Evolutionary conservation across 2,329 filamentous ascomycete genomes (phyloP).

Genomic region (Penicillium sclerotiorum): DNA sequence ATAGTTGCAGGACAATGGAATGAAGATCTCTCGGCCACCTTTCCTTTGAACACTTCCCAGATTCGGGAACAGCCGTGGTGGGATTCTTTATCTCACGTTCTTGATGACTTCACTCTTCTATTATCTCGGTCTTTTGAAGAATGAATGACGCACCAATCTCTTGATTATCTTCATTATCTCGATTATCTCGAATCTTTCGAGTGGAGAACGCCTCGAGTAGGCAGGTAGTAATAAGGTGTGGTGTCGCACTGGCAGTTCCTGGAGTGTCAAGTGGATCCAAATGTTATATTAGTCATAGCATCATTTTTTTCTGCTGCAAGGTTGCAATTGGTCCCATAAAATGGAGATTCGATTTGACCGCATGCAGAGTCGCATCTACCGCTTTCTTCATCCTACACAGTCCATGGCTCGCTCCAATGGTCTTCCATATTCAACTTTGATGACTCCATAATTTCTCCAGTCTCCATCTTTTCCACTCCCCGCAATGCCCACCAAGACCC

Average conservation of each 20-base stretch:
- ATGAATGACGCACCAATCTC: neutral
- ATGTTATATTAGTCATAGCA: neutral
- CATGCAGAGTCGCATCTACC: conserved; percentile 2
- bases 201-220: too few species aligned
- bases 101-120: neutral
- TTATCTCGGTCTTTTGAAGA: neutral
- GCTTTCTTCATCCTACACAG: neutral
- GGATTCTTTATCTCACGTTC: neutral
- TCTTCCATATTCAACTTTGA: neutral
- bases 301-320: neutral
- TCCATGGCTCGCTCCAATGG: neutral
- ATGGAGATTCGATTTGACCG: neutral
- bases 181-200: too few species aligned
- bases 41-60: too few species aligned
- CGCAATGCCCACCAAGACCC: neutral
- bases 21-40: too few species aligned
- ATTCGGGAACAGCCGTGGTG: too few species aligned
- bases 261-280: neutral
- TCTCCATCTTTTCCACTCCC: neutral
- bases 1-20: too few species aligned
- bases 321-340: neutral
- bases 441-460: neutral
- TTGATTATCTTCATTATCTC: too few species aligned
- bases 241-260: too few species aligned
- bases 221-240: neutral